Base-by-base conservation (phyloP, 2,329 filamentous ascomycete genomes). In the Aspergillus fructus region DNA sequence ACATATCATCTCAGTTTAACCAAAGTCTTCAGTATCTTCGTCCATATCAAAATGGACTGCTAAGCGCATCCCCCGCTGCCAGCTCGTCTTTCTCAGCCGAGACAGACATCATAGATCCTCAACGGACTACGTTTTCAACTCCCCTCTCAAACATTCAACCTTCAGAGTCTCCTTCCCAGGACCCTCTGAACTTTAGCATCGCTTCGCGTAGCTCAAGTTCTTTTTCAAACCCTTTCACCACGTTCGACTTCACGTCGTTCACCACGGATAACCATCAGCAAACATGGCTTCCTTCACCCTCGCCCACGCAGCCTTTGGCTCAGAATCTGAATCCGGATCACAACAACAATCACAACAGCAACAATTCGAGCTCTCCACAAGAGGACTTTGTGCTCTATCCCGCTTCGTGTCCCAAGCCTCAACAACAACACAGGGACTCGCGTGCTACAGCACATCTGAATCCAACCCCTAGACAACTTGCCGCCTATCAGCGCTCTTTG, bases 331-430 rank as follows among this genome's bases (percentile, higher is more conserved):
- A 66, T 63, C 58, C 55, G 55, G 66, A 62, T 55, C 64, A 52
- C 58, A 62, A 64, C 68, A 67, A 64, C 68, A 67, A 62, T 63
- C 70, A 46, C 62, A 66, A 60, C 70, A 67, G 55, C 63, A 68
- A 64, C 71, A 70, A 64, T 67, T 61, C 62, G 66, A 68, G 63
- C 67, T 65, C 63, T 54, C 63, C 66, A 50, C 68, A 64, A 52
- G 70, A 74, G 69, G 77, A 79, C 77, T 79, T 79, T 62, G 76
- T 78, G 57, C 76, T 79, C 56, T 79, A 71, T 65, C 77, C 68
- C 53, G 59, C 63, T 46, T 62, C 69, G 55, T 66, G 64, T 59
- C 66, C 65, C 62, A 68, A 68, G 65, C 68, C 69, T 70, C 73
- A 60, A 56, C 61, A 40, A 49, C 56, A 30, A 48, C 24, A 46